phyloP scores from a whole-genome alignment of 352 stramenopile genomes.

The Pythium pyrilobum region DNA sequence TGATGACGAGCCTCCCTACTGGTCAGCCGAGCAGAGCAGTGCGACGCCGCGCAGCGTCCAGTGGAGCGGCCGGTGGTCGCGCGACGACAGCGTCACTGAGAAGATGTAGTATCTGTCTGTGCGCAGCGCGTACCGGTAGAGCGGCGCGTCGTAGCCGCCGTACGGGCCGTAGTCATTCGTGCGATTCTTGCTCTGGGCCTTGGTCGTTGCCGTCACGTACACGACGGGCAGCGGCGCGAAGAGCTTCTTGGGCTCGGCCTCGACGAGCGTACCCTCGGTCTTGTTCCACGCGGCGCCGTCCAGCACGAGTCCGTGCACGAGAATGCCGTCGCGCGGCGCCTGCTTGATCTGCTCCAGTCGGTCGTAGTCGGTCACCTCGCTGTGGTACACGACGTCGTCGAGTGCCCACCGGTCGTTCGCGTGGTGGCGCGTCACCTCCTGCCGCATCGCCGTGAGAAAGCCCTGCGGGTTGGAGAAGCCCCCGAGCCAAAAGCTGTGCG shows the following conservation, averaged over 20 bases:
- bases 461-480: constrained; percentile 74
- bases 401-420: constrained; percentile 70
- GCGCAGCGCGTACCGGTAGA: constrained; percentile 72
- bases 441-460: constrained; percentile 71
- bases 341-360: constrained; percentile 74
- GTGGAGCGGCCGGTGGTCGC: constrained; percentile 68
- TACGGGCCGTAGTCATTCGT: constrained; percentile 71
- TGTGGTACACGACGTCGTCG: constrained; percentile 77
- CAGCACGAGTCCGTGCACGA: constrained; percentile 68
- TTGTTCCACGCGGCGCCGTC: constrained; percentile 75
- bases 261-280: constrained; percentile 61
- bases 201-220: constrained; percentile 73
- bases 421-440: constrained; percentile 68
- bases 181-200: constrained; percentile 68
- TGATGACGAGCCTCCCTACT: too few species aligned
- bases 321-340: constrained; percentile 59
- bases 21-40: constrained; percentile 58
- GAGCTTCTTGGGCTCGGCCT: constrained; percentile 72
- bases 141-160: constrained; percentile 67
- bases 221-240: constrained; percentile 70
- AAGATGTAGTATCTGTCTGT: constrained; percentile 80
- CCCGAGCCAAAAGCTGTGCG: constrained; percentile 68
- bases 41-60: constrained; percentile 74
- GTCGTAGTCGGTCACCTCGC: constrained; percentile 79
- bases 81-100: constrained; percentile 60